Evolutionary conservation across 352 stramenopile species (phyloP).

Genomic region (Pythium angustatum): DNA sequence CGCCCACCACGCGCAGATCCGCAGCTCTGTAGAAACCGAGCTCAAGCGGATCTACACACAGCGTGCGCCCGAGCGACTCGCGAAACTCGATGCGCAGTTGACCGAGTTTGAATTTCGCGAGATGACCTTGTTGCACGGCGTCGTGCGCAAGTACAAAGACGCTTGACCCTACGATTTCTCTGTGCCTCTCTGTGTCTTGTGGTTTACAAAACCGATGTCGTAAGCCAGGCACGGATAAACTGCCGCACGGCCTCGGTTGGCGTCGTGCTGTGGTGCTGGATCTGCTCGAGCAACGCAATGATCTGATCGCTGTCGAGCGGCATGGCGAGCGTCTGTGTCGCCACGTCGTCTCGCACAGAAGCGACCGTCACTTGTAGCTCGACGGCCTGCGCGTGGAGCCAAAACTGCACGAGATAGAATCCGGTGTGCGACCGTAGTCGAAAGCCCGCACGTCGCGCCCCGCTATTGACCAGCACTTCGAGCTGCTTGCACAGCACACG

Average conservation of each 20-base stretch:
- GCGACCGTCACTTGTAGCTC: constrained; percentile 1
- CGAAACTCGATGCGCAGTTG: constrained; percentile 54
- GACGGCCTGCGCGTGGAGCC: constrained; percentile 1
- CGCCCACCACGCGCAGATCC: constrained; percentile 34
- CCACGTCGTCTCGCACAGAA: not conserved
- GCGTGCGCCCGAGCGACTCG: constrained; percentile 51
- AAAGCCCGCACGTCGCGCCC: constrained; percentile 7
- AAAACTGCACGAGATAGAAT: constrained; percentile 10
- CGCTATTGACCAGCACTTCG: constrained; percentile 16
- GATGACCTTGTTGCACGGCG: constrained; percentile 36
- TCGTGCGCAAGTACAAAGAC: constrained; percentile 52
- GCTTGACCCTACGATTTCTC: not conserved
- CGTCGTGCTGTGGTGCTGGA: constrained; percentile 8
- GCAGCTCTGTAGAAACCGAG: constrained; percentile 25
- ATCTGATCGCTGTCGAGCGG: constrained; percentile 1
- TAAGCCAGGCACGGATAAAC: constrained; percentile 8
- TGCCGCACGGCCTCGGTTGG: not conserved
- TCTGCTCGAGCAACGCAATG: constrained; percentile 18
- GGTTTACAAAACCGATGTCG: not conserved
- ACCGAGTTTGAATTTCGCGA: constrained; percentile 55
- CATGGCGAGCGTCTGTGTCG: not conserved
- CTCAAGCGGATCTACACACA: constrained; percentile 45
- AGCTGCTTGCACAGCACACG: constrained; percentile 26
- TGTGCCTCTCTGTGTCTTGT: not conserved
- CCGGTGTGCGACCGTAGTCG: not conserved